Percentiles rank a stretch among this genome's conserved stretches.
These are phyloP conservation scores for Terfezia boudieri DNA, from an alignment of 495 filamentous ascomycete species.

Conservation along the genomic window DNA sequence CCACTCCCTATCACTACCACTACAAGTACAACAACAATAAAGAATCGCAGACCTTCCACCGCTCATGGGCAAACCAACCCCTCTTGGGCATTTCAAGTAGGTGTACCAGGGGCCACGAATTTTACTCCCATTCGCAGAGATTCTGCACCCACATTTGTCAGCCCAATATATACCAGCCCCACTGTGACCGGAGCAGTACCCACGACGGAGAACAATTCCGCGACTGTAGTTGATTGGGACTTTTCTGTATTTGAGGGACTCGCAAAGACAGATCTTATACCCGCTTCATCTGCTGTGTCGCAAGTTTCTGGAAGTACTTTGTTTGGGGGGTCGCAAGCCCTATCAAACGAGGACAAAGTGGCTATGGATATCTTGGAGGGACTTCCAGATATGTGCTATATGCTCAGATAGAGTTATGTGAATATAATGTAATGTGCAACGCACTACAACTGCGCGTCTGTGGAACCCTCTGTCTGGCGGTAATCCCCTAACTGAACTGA, in stretches of 20 bases:
- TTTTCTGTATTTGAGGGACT: neutral
- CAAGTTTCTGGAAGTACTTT: no score
- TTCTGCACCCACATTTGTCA: conserved; percentile 5
- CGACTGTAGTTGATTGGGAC: conserved; percentile 7
- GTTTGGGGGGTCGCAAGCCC: conserved; percentile 4
- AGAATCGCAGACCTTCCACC: neutral
- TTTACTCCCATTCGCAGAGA: neutral
- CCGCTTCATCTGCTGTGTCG: no score
- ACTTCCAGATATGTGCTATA: conserved; percentile 22
- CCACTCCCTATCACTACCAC: conserved; percentile 1
- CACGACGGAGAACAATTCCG: no score
- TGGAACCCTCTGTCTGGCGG: no score
- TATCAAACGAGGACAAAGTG: conserved; percentile 11
- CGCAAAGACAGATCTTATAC: no score
- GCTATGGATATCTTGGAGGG: conserved; percentile 17
- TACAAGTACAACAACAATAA: conserved; percentile 1
- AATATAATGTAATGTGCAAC: no score
- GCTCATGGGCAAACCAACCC: neutral
- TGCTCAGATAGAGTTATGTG: conserved; percentile 7
- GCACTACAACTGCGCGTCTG: no score
- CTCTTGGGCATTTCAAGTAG: neutral
- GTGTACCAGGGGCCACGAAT: neutral
- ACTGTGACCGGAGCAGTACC: no score
- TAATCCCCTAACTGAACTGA: no score
- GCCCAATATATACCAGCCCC: no score